Evolutionary conservation across 2,329 filamentous ascomycete species (phyloP), one percentile per base, ranked within the genome.

Genomic region (Beauveria brongniartii): DNA sequence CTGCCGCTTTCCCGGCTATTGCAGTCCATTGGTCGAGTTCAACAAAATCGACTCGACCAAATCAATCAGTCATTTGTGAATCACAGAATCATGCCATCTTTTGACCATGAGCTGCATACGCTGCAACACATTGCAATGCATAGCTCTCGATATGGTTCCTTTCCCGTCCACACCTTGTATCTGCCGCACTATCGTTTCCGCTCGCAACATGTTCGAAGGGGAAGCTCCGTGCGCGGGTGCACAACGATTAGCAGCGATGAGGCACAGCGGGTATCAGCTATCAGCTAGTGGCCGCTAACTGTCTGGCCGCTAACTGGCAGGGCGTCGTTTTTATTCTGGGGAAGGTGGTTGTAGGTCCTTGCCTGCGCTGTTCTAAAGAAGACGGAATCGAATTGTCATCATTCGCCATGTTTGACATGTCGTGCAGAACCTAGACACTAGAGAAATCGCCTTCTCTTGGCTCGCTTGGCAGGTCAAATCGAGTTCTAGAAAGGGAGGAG

Each of bases 101-200:
- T 44, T 20, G 40, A 16, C 3, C 3, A 16, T 44, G 10, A 22
- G 24, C 18, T 55, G 40, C 7, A 24, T n/a, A 8, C 14, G 14
- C 28, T n/a, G 28, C 16, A 48, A 20, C 28, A 37, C 43, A 26
- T 20, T 16, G 20, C 12, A 37, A 20, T 18, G 43, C 44, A 34
- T 34, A 34, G 30, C 30, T 12, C 3, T 56, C 12, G 12, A 37
- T 14, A 24, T 34, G 9, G 43, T 10, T 10, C 5, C 18, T 24
- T 34, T n/a, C n/a, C 34, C 26, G 51, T 40, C 41, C 5, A 41
- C 43, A n/a, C 10, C 10, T 50, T 40, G 16, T 24, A 51, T 26
- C 55, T 58, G 55, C 55, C 48, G 55, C 44, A 50, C 55, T 34
- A 58, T 30, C 20, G 55, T 58, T 58, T 58, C 55, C 37, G 55